phyloP scores from a whole-genome alignment of 2,329 filamentous ascomycete genomes.

The Leptographium procerum region DNA sequence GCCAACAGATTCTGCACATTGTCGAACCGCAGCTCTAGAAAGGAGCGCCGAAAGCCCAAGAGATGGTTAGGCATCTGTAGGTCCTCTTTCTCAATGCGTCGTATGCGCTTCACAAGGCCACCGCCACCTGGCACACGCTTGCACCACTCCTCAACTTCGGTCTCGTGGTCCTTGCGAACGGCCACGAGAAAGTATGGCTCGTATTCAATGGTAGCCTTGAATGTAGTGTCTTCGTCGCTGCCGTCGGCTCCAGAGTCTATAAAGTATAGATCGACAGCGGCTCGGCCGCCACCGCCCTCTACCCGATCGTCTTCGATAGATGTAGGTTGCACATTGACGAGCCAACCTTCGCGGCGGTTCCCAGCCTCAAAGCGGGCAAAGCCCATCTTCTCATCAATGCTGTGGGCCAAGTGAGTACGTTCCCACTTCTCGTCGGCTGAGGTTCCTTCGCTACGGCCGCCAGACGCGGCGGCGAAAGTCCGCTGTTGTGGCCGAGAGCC shows the following conservation, averaged over 20 bases:
- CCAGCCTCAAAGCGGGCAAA: slow-evolving; percentile 87
- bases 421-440: slow-evolving; percentile 91
- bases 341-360: slow-evolving; percentile 71
- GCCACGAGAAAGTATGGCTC: slow-evolving; percentile 94
- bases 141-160: slow-evolving; percentile 93
- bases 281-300: slow-evolving; percentile 73
- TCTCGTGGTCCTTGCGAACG: slow-evolving; percentile 75
- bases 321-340: slow-evolving; percentile 90
- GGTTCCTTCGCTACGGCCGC: slow-evolving; percentile 69
- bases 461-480: slow-evolving; percentile 68
- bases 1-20: slow-evolving; percentile 80
- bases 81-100: slow-evolving; percentile 81
- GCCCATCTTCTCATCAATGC: slow-evolving; percentile 90
- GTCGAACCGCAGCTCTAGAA: slow-evolving; percentile 74
- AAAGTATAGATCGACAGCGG: slow-evolving; percentile 95
- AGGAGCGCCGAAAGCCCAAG: slow-evolving; percentile 78
- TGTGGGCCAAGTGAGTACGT: slow-evolving; percentile 68
- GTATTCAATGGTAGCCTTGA: slow-evolving; percentile 94
- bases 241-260: slow-evolving; percentile 88
- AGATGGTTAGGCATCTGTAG: slow-evolving; percentile 91
- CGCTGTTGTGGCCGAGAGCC: slow-evolving; percentile 44
- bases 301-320: slow-evolving; percentile 75
- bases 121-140: slow-evolving; percentile 64
- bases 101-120: slow-evolving; percentile 69
- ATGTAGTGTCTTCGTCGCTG: slow-evolving; percentile 77